Evolutionary conservation across 2,329 filamentous ascomycete genomes (phyloP), one percentile per base, ranked within the genome.

Genomic region (Chaetomiaceae sp.): DNA sequence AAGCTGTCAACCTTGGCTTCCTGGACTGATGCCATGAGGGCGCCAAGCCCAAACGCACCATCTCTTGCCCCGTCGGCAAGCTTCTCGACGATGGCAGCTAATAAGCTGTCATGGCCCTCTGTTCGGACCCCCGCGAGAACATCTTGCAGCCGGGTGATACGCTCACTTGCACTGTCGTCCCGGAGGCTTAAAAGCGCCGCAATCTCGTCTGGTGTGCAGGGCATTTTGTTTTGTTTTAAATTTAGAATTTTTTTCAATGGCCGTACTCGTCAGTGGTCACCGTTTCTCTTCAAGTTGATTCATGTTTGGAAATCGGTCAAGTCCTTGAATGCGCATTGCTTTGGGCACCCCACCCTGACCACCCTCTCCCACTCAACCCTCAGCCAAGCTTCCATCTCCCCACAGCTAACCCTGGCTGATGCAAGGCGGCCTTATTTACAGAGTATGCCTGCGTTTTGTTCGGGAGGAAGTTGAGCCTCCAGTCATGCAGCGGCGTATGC

Each of bases 71-170:
- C 55, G 42, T 62, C 57, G 8, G 58, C 61, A 27, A 60, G 46
- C 34, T 53, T 57, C 49, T 61, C 60, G 2, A 76, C 75, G 34
- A 79, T 67, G 2, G 61, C 51, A 48, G 77, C 75, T 14, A 83
- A 71, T 14, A 83, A 71, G 1, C 67, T 66, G 6, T 73, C 61
- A 30, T 69, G 65, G 67, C 73, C 75, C 4, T 75, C 66, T 16
- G 73, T 61, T 43, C 70, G 66, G 14, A 73, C 72, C 2, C 63
- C 62, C 7, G 61, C 61, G 34, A 78, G 62, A 0, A 79, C 69
- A 0, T 65, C 64, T 8, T 64, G 62, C 14, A 81, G 59, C 16
- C 54, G 46, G 7, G 43, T 36, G 10, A 44, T 47, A 10, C 47
- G 50, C 20, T 41, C 50, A 13, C 11, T 25, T 2, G 7, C 23